A percentile compares a stretch with the other conserved stretches of the same genome.
Evolutionary conservation across 169 alveolate genomes (phyloP).

Genomic region (Cyclospora cayetanensis): DNA sequence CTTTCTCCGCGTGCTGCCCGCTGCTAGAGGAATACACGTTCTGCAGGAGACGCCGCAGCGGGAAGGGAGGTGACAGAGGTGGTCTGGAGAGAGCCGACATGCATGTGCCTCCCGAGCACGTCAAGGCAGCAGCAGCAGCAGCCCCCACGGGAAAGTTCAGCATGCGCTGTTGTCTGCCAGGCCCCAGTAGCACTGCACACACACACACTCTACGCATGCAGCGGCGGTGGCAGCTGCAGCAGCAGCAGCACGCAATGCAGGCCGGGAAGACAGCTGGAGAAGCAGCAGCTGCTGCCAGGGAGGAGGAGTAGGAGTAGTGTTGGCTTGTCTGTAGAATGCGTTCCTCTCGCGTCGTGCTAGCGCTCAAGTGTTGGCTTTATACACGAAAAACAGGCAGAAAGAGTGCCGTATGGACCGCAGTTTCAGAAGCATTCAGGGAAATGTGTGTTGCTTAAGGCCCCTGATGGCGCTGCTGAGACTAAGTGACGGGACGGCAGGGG

Average conservation of each 20-base stretch:
- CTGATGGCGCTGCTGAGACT: no score
- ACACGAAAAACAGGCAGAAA: neutral
- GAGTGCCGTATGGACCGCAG: neutral
- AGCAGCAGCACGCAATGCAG: conserved; percentile 1
- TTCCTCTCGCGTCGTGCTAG: neutral
- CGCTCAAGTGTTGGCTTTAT: neutral
- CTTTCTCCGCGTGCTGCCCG: no score
- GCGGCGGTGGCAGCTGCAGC: neutral
- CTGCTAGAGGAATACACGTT: no score
- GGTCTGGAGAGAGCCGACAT: no score
- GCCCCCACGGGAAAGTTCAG: neutral
- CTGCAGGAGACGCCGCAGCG: no score
- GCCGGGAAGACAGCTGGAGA: neutral
- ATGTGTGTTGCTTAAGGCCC: neutral
- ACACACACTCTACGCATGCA: neutral
- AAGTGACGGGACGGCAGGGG: no score
- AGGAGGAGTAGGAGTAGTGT: neutral
- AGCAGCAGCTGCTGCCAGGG: neutral
- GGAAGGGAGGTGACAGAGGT: no score
- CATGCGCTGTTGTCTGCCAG: neutral
- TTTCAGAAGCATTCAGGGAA: neutral
- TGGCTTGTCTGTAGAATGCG: neutral
- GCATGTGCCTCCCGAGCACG: no score
- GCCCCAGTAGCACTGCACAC: neutral
- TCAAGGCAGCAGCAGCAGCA: conserved; percentile 2